These are phyloP conservation scores for Metschnikowia hibisci DNA, from an alignment of 805 yeast genomes.

Conservation along the genomic window DNA sequence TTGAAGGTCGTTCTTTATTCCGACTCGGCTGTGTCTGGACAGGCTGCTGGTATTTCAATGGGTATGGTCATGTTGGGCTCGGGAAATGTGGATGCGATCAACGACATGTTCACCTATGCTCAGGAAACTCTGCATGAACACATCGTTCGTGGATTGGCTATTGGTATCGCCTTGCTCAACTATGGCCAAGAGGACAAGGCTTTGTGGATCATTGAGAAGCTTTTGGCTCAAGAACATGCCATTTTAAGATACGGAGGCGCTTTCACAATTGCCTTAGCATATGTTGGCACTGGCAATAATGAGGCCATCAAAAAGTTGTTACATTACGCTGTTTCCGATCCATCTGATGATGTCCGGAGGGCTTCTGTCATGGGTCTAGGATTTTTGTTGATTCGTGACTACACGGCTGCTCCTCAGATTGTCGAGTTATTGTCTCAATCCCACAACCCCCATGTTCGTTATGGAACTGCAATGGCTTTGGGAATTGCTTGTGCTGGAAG, in stretches of 20 bases:
- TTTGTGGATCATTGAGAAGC: constrained; percentile 58
- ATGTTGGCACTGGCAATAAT: constrained; percentile 93
- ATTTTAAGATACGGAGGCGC: constrained; percentile 95
- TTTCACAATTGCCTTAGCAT: constrained; percentile 89
- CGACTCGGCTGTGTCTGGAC: constrained; percentile 92
- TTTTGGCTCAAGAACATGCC: constrained; percentile 73
- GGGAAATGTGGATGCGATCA: constrained; percentile 60
- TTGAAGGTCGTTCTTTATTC: constrained; percentile 78
- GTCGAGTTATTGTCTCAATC: constrained; percentile 90
- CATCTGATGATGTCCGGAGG: constrained; percentile 93
- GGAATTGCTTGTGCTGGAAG: constrained; percentile 98
- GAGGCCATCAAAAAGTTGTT: constrained; percentile 78
- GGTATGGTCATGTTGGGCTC: constrained; percentile 95
- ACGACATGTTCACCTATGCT: constrained; percentile 86
- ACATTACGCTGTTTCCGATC: constrained; percentile 94
- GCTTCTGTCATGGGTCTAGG: constrained; percentile 92
- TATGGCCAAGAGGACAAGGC: constrained; percentile 85
- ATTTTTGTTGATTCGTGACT: constrained; percentile 83
- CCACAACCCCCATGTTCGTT: constrained; percentile 96
- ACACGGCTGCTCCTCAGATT: constrained; percentile 90
- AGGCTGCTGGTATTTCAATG: constrained; percentile 94
- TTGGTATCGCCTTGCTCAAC: constrained; percentile 82
- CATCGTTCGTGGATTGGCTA: constrained; percentile 87
- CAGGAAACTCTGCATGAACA: constrained; percentile 95
- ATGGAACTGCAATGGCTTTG: constrained; percentile 95